Base-by-base conservation (phyloP, 2,329 filamentous ascomycete species). In the Raffaelea deltoideospora region DNA sequence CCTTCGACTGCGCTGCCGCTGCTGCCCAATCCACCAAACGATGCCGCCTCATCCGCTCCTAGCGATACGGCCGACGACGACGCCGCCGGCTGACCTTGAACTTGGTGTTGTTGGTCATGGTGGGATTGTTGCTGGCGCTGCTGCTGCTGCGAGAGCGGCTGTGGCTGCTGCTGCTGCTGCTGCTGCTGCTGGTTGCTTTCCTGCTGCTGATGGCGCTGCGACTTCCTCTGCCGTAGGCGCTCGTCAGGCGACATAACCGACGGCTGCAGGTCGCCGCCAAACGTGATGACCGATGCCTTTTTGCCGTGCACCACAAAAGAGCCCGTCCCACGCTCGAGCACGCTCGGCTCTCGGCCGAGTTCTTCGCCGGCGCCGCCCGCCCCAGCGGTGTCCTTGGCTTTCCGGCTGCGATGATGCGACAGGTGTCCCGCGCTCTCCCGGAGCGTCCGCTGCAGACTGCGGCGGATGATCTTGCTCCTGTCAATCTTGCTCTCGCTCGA, bases 291-390 rank as follows among this genome's bases (percentile, higher is more conserved):
- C 1, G 86, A 94, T 3, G 90, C 90, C 57, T 98, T 96, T 63
- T 96, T 98, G 42, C 90, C 88, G 51, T 98, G 90, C 4, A 98
- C 78, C 4, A 90, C 93, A 55, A 98, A 98, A 48, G 84, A 93
- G 5, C 85, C 85, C 11, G 82, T 75, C 11, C 80, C 79, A 33
- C 90, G 76, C 7, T 80, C 66, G 11, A 98, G 65, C 10, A 80
- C 76, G 46, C 84, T 80, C 27, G 51, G 41, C 52, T 80, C 62
- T 59, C 69, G 49, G 43, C 29, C 22, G 18, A 13, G 15, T 15
- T 72, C 71, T 24, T 73, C 70, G 10, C 57, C 58, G 31, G 65
- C 58, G 14, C 64, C 63, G 29, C 71, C 79, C 3, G 74, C 74
- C 3, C 67, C 60, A 4, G 77, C 60, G 4, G 77, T 79, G 34